Conservation (phyloP, 208 protist genomes). For the Trypanosomatidae sp. region DNA sequence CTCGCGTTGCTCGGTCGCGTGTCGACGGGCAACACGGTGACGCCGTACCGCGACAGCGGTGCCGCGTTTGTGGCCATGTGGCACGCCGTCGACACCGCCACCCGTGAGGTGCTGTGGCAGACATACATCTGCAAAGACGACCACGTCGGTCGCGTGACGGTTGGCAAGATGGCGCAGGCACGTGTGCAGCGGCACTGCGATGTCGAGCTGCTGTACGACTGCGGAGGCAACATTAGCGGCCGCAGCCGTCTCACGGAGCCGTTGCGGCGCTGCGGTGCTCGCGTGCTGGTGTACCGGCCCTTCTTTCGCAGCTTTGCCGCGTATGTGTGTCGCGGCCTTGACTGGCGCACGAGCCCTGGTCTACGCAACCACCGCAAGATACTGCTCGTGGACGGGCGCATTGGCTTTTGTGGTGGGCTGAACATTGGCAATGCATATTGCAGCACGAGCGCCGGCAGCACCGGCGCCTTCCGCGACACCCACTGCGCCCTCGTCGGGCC, state of each 20-base stretch:
- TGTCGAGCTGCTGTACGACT: conserved; percentile 84
- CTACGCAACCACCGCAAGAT: conserved; percentile 90
- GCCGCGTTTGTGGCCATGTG: conserved; percentile 78
- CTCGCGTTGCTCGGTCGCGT: conserved; percentile 49
- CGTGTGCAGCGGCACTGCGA: conserved; percentile 40
- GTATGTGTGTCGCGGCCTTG: conserved; percentile 61
- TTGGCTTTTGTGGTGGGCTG: conserved; percentile 87
- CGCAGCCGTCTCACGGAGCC: conserved; percentile 46
- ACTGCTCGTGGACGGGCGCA: conserved; percentile 55
- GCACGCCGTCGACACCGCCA: conserved; percentile 64
- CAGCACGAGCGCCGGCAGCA: conserved; percentile 40
- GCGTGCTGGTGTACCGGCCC: conserved; percentile 72
- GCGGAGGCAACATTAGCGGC: conserved; percentile 83
- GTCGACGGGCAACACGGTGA: conserved; percentile 46
- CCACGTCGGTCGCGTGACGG: conserved; percentile 50
- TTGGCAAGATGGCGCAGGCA: conserved; percentile 53
- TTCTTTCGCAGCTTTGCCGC: conserved; percentile 55
- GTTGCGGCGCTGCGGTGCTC: conserved; percentile 53
- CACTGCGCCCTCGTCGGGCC: conserved; percentile 71
- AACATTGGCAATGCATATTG: conserved; percentile 91
- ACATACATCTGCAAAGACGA: conserved; percentile 93
- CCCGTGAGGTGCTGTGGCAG: conserved; percentile 68
- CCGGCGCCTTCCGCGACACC: conserved; percentile 76
- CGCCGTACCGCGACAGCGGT: conserved; percentile 56
- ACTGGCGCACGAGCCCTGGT: conserved; percentile 65